These are phyloP conservation scores for Colletotrichum sp. DNA, from an alignment of 2,329 filamentous ascomycete genomes.

Conservation along the genomic window DNA sequence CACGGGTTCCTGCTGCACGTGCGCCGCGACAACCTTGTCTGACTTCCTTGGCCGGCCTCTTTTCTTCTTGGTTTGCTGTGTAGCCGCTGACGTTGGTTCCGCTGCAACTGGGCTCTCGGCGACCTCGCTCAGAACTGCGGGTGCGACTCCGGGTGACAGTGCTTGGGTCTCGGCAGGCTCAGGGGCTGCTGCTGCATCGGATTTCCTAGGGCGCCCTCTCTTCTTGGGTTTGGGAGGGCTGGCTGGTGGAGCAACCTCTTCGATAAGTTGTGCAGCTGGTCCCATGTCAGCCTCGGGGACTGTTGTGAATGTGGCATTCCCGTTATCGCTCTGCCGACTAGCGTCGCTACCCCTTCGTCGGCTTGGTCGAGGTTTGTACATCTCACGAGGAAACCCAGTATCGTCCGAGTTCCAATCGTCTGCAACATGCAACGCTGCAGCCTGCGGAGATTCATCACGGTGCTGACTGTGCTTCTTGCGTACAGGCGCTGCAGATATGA, in stretches of 20 bases:
- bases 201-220: slow-evolving; percentile 23
- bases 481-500: slow-evolving; percentile 20
- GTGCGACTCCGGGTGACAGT: not conserved
- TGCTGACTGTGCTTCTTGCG: slow-evolving; percentile 5
- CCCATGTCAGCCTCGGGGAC: not conserved
- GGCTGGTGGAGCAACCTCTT: not conserved
- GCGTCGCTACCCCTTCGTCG: slow-evolving; percentile 18
- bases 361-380: slow-evolving; percentile 10
- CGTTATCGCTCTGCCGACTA: slow-evolving; percentile 7
- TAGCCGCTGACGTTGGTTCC: not conserved
- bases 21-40: slow-evolving; percentile 23
- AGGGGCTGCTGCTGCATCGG: not conserved
- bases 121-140: not conserved
- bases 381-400: not conserved
- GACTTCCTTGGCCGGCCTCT: slow-evolving; percentile 48
- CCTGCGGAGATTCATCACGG: not conserved
- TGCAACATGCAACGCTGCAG: not conserved
- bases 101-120: not conserved
- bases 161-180: not conserved
- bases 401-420: slow-evolving; percentile 22
- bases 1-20: slow-evolving; percentile 2
- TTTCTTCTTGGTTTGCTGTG: slow-evolving; percentile 9
- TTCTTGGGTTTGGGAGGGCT: slow-evolving; percentile 2
- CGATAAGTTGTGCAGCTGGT: not conserved
- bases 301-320: not conserved